These are phyloP conservation scores for Ogataea paraovalis DNA, from an alignment of 805 yeast genomes.

Conservation along the genomic window DNA sequence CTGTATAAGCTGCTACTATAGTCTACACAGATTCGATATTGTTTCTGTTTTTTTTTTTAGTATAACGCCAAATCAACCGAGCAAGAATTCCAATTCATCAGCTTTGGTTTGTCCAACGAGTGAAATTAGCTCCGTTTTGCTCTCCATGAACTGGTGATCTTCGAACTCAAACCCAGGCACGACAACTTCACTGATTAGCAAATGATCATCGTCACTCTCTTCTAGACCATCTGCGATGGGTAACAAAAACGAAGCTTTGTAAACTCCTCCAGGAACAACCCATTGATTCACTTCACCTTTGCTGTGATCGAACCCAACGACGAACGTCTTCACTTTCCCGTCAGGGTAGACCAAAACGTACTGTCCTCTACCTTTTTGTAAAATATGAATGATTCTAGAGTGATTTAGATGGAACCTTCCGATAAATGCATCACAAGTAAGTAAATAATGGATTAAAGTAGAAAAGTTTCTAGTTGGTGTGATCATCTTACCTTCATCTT, in stretches of 20 bases:
- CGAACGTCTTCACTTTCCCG: slow-evolving; percentile 45
- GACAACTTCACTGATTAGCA: slow-evolving; percentile 53
- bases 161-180: slow-evolving; percentile 59
- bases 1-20: too few species aligned
- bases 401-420: slow-evolving; percentile 49
- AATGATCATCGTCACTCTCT: slow-evolving; percentile 35
- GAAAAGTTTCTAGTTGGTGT: slow-evolving; percentile 38
- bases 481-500: slow-evolving; percentile 14
- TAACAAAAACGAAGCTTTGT: slow-evolving; percentile 49
- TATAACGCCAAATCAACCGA: too few species aligned
- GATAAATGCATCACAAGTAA: slow-evolving; percentile 47
- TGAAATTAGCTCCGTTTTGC: slow-evolving; percentile 27
- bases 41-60: too few species aligned
- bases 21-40: too few species aligned
- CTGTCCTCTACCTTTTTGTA: slow-evolving; percentile 54
- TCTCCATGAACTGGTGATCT: slow-evolving; percentile 45
- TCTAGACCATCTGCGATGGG: slow-evolving; percentile 30
- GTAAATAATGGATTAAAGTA: slow-evolving; percentile 49
- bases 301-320: slow-evolving; percentile 46
- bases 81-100: slow-evolving; percentile 33
- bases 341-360: slow-evolving; percentile 51
- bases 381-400: slow-evolving; percentile 51
- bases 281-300: slow-evolving; percentile 52
- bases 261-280: slow-evolving; percentile 62
- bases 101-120: slow-evolving; percentile 39